Evolutionary conservation across 805 yeast genomes (phyloP).

Genomic region (Wilhelminamyces savonicus): DNA sequence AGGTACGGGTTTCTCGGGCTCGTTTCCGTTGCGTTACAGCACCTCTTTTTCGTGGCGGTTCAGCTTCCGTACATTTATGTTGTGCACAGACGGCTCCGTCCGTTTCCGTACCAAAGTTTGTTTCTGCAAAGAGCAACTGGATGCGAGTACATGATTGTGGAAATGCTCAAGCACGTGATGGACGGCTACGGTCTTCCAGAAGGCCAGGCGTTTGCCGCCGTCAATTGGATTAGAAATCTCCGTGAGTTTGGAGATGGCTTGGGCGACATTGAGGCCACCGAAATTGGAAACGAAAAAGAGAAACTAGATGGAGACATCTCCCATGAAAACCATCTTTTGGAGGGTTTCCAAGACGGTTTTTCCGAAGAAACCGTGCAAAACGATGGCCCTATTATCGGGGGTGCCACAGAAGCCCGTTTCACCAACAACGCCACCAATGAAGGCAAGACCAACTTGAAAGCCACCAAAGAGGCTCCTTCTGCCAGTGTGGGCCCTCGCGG

Average conservation of each 20-base stretch:
- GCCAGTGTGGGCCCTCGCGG: too few species aligned
- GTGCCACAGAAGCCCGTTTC: too few species aligned
- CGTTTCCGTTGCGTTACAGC: conserved; percentile 8
- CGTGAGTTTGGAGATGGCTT: conserved; percentile 26
- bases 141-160: conserved; percentile 5
- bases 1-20: conserved; percentile 13
- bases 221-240: conserved; percentile 21
- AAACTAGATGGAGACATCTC: too few species aligned
- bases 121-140: conserved; percentile 17
- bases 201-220: conserved; percentile 20
- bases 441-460: too few species aligned
- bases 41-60: conserved; percentile 8
- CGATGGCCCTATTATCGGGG: too few species aligned
- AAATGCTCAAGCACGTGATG: conserved; percentile 2
- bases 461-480: too few species aligned
- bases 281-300: too few species aligned
- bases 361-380: too few species aligned
- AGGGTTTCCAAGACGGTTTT: too few species aligned
- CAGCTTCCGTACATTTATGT: conserved; percentile 4
- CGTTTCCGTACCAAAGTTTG: conserved; percentile 12
- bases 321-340: too few species aligned
- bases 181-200: conserved; percentile 4
- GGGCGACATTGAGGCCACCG: too few species aligned
- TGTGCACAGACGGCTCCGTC: conserved; percentile 3
- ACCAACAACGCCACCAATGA: too few species aligned